Percentiles rank a stretch among this genome's conserved stretches.
Evolutionary conservation across 306 rosid species (phyloP).

Genomic region (Castanopsis chinensis): DNA sequence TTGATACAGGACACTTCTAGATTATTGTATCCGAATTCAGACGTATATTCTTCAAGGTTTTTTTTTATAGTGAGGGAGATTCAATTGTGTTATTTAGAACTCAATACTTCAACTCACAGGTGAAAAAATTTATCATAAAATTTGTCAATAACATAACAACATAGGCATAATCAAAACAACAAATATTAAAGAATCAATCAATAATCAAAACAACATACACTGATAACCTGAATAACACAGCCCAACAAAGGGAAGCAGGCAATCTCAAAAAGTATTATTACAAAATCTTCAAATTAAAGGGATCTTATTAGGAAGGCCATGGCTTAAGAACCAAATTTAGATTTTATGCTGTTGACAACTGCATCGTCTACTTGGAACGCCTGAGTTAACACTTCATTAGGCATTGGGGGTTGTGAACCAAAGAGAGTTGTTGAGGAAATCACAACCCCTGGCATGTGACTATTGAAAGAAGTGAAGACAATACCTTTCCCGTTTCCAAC

Average conservation of each 20-base stretch:
- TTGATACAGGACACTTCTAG: too few species aligned
- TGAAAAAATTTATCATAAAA: too few species aligned
- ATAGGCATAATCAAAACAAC: too few species aligned
- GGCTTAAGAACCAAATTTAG: slow-evolving; percentile 32
- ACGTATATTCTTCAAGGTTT: too few species aligned
- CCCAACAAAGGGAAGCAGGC: background rate
- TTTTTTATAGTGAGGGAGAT: too few species aligned
- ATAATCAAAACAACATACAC: background rate
- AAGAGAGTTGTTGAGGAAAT: slow-evolving; percentile 20
- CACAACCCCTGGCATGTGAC: slow-evolving; percentile 40
- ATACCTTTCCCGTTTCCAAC: slow-evolving; percentile 33
- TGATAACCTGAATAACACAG: background rate
- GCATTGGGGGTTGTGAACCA: slow-evolving; percentile 29
- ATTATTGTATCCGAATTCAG: too few species aligned
- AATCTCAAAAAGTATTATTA: background rate
- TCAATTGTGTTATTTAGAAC: too few species aligned
- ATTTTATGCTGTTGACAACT: slow-evolving; percentile 31
- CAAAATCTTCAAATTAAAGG: background rate
- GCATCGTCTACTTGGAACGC: slow-evolving; percentile 30
- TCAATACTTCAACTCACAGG: too few species aligned
- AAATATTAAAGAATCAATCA: too few species aligned
- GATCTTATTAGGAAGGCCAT: background rate
- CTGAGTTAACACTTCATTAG: slow-evolving; percentile 24
- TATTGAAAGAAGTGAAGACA: slow-evolving; percentile 40
- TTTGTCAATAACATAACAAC: background rate